Conservation (phyloP, 1,284 basidiomycete genomes). For the Flammula alnicola region DNA sequence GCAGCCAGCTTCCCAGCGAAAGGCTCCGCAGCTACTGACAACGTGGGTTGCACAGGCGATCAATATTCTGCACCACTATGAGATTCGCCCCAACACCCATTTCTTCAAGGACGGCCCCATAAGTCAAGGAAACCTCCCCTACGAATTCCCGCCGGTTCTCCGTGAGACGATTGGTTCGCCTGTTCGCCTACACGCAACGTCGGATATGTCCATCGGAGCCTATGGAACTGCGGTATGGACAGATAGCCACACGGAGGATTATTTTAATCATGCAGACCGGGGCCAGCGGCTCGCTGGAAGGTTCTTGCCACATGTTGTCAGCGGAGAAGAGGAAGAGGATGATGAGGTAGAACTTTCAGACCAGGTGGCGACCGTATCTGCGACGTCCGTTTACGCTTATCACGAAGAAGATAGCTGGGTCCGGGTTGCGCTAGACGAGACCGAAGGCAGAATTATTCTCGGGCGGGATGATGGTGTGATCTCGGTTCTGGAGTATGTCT, state of each 20-base stretch:
- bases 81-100: conserved; percentile 47
- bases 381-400: conserved; percentile 49
- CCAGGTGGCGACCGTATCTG: conserved; percentile 29
- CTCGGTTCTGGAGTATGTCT: conserved; percentile 52
- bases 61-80: conserved; percentile 66
- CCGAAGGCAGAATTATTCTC: conserved; percentile 61
- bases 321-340: conserved; percentile 19
- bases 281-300: conserved; percentile 63
- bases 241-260: conserved; percentile 61
- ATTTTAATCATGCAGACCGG: conserved; percentile 46
- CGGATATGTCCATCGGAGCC: conserved; percentile 57
- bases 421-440: conserved; percentile 59
- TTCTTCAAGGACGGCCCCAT: conserved; percentile 35
- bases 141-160: conserved; percentile 43
- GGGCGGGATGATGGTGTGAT: conserved; percentile 56
- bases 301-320: conserved; percentile 31
- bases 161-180: conserved; percentile 57
- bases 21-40: not conserved
- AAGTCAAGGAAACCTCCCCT: conserved; percentile 47
- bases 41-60: conserved; percentile 46
- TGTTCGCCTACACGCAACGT: conserved; percentile 59
- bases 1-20: not conserved
- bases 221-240: conserved; percentile 69
- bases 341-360: conserved; percentile 28
- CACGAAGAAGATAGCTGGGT: conserved; percentile 56